A percentile compares a stretch with the other conserved stretches of the same genome.
Evolutionary conservation across 2,329 filamentous ascomycete species (phyloP).

Genomic region (Clonostachys chloroleuca): DNA sequence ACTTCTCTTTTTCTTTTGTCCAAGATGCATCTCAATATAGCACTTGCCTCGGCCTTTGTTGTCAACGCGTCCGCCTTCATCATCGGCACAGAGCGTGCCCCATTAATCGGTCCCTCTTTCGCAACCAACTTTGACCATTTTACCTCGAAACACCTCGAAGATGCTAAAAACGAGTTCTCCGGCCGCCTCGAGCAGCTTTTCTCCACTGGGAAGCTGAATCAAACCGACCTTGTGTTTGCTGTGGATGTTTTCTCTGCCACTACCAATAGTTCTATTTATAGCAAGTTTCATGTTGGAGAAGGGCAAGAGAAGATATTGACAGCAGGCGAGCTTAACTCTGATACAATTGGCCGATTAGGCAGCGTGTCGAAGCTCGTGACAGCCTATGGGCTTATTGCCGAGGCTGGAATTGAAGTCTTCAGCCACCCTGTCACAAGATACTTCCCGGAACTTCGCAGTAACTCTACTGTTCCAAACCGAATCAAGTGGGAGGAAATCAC

Average conservation of each 20-base stretch:
- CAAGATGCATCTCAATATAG: too few species aligned
- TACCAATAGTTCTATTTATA: constrained; percentile 14
- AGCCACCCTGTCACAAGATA: constrained; percentile 15
- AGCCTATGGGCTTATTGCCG: constrained; percentile 13
- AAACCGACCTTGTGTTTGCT: constrained; percentile 5
- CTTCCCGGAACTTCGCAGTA: constrained; percentile 13
- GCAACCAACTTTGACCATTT: too few species aligned
- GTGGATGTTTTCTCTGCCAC: constrained; percentile 16
- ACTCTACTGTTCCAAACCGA: constrained; percentile 1
- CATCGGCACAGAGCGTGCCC: too few species aligned
- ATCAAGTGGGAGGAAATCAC: constrained; percentile 12
- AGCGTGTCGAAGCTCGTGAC: constrained; percentile 19
- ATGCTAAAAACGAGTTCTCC: too few species aligned
- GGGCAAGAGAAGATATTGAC: constrained; percentile 8
- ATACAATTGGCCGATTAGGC: constrained; percentile 16
- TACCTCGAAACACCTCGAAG: too few species aligned
- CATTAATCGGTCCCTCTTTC: too few species aligned
- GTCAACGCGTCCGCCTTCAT: too few species aligned
- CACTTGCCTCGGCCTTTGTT: too few species aligned
- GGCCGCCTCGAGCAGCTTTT: not conserved
- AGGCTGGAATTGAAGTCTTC: constrained; percentile 11
- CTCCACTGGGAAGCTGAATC: not conserved
- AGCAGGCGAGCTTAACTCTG: constrained; percentile 6
- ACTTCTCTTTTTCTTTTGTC: too few species aligned
- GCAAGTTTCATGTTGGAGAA: constrained; percentile 10